Evolutionary conservation across 2,329 filamentous ascomycete species (phyloP), one percentile per base, ranked within the genome.

Genomic region (Hysterium pulicare): DNA sequence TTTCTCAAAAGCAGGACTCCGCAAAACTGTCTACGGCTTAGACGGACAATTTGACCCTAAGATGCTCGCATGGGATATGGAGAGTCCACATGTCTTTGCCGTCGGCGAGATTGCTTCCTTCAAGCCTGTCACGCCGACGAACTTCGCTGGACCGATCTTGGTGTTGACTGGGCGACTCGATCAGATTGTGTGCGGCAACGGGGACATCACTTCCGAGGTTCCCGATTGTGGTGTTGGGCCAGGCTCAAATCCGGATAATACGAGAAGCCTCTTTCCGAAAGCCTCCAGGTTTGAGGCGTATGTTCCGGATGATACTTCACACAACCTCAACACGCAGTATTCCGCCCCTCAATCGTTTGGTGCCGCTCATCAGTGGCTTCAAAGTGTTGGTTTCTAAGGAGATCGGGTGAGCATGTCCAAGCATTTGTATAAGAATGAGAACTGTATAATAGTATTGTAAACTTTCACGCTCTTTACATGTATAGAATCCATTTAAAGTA

Each of bases 31-130:
- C 8, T 46, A 42, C 31, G n/a, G 32, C 2, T 19, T 39, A 7
- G n/a, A 24, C 17, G 44, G 31, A 6, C 34, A 42, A 10, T 42
- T 33, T 15, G 44, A 46, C 31, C 19, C 33, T 11, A 15, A 22
- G 10, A 4, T 46, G n/a, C 35, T 42, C 13, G 40, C 17, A 16
- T 39, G 15, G 11, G 44, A 46, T 21, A 17, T 26, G 9, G 19
- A 16, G 17, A 15, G 32, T 9, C 40, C 44, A 7, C 44, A 43
- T 24, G 24, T 23, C 5, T 46, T 39, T 26, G 13, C 44, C 10
- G 31, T 43, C 8, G 44, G 44, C 13, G 40, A 46, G 22, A 7
- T 46, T 4, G 34, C 33, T n/a, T 26, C 36, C 6, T 19, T 26
- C n/a, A 42, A 46, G 22, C 17, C 20, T 24, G 21, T 22, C 5